phyloP scores from a whole-genome alignment of 1,284 basidiomycete species.

The Xerocomus amazonicus region DNA sequence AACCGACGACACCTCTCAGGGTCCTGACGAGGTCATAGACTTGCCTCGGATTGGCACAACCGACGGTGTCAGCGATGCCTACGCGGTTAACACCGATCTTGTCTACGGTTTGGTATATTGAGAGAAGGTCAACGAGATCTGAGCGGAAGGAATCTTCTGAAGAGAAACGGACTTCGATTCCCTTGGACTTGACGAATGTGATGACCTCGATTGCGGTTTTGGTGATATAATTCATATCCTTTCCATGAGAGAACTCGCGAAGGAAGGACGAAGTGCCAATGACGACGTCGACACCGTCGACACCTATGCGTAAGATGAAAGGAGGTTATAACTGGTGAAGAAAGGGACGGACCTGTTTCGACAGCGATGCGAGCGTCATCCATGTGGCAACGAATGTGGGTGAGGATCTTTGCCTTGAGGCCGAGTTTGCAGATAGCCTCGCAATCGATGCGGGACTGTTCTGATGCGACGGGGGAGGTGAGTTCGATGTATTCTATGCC shows the following conservation, averaged over 20 bases:
- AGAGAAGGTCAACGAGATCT: constrained; percentile 96
- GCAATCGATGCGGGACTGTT: constrained; percentile 93
- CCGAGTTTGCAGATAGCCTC: constrained; percentile 99
- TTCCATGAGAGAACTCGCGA: constrained; percentile 98
- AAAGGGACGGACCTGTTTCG: constrained; percentile 77
- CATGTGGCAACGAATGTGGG: constrained; percentile 99
- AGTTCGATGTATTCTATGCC: constrained; percentile 99
- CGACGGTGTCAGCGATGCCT: constrained; percentile 98
- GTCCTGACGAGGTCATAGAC: constrained; percentile 99
- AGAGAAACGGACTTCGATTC: constrained; percentile 99
- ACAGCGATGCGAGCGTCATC: constrained; percentile 98
- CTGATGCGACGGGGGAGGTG: constrained; percentile 96
- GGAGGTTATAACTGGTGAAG: neutral
- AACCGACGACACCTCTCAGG: constrained; percentile 90
- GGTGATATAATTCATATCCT: constrained; percentile 99
- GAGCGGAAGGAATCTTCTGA: constrained; percentile 99
- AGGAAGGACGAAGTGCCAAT: constrained; percentile 99
- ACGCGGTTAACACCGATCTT: constrained; percentile 99
- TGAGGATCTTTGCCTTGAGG: constrained; percentile 95
- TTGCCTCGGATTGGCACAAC: constrained; percentile 97
- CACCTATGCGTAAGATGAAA: constrained; percentile 50
- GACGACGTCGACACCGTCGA: constrained; percentile 99
- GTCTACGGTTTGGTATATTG: constrained; percentile 99
- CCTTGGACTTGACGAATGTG: constrained; percentile 99
- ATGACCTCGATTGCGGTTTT: constrained; percentile 99